Percentiles rank a stretch among this genome's conserved stretches.
Evolutionary conservation across 2,329 filamentous ascomycete species (phyloP).

Genomic region (Cladosporium colombiae): DNA sequence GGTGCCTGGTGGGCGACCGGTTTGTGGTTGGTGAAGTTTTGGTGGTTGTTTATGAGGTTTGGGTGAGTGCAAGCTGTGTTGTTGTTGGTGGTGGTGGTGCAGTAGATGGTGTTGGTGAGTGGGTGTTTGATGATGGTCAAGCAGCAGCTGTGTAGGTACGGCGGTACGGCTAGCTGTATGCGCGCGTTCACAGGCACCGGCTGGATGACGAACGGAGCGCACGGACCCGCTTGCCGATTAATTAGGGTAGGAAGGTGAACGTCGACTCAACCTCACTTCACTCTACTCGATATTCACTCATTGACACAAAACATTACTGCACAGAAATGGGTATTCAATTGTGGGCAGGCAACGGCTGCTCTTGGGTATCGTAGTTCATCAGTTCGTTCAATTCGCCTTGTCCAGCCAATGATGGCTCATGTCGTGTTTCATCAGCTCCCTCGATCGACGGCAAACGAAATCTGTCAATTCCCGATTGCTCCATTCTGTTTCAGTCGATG

Average conservation of each 20-base stretch:
- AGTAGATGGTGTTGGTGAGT: neutral
- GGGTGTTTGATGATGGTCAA: conserved; percentile 6
- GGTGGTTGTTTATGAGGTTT: neutral
- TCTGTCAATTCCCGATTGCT: neutral
- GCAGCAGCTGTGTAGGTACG: neutral
- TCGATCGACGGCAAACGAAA: neutral
- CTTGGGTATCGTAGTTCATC: neutral
- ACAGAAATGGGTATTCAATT: neutral
- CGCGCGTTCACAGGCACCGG: conserved; percentile 10
- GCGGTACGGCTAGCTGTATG: neutral
- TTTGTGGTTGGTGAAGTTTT: neutral
- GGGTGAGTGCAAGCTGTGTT: neutral
- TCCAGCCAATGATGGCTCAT: neutral
- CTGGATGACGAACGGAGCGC: conserved; percentile 9
- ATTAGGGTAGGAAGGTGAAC: neutral
- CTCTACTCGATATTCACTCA: neutral
- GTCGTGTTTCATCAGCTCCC: neutral
- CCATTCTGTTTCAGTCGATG: neutral
- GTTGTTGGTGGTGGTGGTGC: conserved; percentile 10
- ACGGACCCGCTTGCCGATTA: neutral
- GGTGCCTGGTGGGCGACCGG: conserved; percentile 2
- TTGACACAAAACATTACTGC: neutral
- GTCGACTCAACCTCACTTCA: conserved; percentile 4
- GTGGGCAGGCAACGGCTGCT: neutral
- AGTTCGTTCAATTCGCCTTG: neutral